Base-by-base conservation (phyloP, 78 protist species). In the Dictyostelium firmibasis region DNA sequence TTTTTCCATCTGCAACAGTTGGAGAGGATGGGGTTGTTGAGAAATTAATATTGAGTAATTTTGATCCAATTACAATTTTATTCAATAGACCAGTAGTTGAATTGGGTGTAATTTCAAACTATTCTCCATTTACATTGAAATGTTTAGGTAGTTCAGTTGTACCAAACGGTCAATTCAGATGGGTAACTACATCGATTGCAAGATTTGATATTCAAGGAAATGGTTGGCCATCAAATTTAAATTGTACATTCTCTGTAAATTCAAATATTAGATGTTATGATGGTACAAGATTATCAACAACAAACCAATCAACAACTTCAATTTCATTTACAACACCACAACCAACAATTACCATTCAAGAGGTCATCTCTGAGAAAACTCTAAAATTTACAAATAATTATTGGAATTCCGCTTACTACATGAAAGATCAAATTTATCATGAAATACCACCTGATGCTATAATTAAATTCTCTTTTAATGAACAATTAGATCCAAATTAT, bases 181-280 rank as follows among this genome's bases (percentile, higher is more conserved):
- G 96, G 96, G 91, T 92, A 7, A 92, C 96, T 0, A 92, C 88
- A 11, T 79, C 83, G 0, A 83, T 83, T 31, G 96, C 96, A 18
- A 47, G 96, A 50, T 92, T 84, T 41, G 96, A 92, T 35, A 53
- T 84, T 7, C 16, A 8, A 35, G 25, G 47, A 18, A 81, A 62
- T 47, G 67, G 67, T 20, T 92, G 96, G 96, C 96, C 96, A 72
- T 74, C 96, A 44, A 76, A 89, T 69, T 27, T 89, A 23, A 23
- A 67, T 18, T 89, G 94, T 89, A 78, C 53, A 43, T 89, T 89
- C 53, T 41, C 44, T 14, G 83, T 89, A 33, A 81, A 81, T 78
- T 79, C 76, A 64, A 36, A n/a, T 23, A 25, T 78, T 13, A 77
- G 25, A 18, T 25, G 85, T 10, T 87, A 31, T 10, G 85, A 87